Base-by-base conservation (phyloP, 2,329 filamentous ascomycete genomes). In the Penicillium sp. region DNA sequence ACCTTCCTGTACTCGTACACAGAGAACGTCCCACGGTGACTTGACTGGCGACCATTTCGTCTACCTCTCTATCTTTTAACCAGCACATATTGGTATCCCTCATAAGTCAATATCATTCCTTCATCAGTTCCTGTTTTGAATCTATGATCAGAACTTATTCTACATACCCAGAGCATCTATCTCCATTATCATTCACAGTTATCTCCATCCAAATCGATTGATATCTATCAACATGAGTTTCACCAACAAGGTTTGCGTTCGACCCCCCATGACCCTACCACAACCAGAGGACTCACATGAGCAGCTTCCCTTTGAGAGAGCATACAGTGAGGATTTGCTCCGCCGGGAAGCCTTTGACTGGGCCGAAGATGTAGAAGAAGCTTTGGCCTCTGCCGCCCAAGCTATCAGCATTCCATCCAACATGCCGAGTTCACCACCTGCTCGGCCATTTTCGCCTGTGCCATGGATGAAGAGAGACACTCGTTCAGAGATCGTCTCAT, bases 351-450 rank as follows among this genome's bases (percentile, higher is more conserved):
- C 41, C 11, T 52, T 56, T 14, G 38, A 54, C 11, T 52, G 54
- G 52, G 49, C 48, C 0, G 50, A 55, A 2, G 52, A 55, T 16
- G 42, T 46, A 2, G 45, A 49, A 14, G 45, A 36, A 4, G 19
- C 16, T 11, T 11, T 13, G 3, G 1, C 6, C 12, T 13, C 14
- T 2, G 6, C 12, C 3, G 4, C n/a, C 11, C 8, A 14, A 3
- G 19, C 16, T 5, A 27, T 16, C 2, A 2, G 13, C 4, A 9
- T 16, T 1, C 3, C 38, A 5, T 4, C 4, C 3, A 8, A 11
- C 25, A 14, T 10, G 6, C 18, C 30, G 16, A 25, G 22, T 25
- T 7, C 22, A 8, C 22, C 22, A 25, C 22, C 22, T 25, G 22
- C 5, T 7, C 22, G 22, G 22, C 22, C 22, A 25, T 25, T 4